Percentiles rank a stretch among this genome's conserved stretches.
Conservation (phyloP, 2,329 filamentous ascomycete genomes). For the Fusarium illudens region DNA sequence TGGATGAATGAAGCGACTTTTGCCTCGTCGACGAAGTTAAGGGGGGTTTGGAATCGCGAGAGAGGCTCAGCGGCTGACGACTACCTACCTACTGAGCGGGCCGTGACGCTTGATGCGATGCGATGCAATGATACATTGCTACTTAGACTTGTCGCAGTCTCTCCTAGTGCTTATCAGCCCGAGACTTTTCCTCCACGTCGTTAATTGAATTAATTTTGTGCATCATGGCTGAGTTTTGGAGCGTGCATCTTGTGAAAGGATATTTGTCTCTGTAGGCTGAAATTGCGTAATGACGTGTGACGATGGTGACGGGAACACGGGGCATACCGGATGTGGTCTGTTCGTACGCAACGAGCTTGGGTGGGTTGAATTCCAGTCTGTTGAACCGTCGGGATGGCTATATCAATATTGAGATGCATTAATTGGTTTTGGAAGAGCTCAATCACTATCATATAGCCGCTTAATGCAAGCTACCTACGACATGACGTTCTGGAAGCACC, state of each 20-base stretch:
- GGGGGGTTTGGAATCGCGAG: neutral
- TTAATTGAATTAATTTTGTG: neutral
- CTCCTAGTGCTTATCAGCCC: neutral
- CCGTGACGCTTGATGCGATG: neutral
- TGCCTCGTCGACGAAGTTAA: neutral
- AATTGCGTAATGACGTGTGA: neutral
- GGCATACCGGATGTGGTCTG: neutral
- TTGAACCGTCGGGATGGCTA: neutral
- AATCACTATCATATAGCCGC: neutral
- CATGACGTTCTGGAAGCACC: constrained; percentile 16
- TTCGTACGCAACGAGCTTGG: neutral
- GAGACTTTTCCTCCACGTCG: neutral
- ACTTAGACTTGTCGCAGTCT: neutral
- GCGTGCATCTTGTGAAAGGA: neutral
- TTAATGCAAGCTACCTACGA: neutral
- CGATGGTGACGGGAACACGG: neutral
- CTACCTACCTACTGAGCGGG: neutral
- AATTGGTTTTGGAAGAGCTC: neutral
- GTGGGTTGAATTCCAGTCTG: neutral
- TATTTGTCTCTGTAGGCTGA: neutral
- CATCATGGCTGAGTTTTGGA: neutral
- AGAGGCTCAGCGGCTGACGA: neutral
- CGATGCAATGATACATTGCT: neutral
- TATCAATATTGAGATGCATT: neutral
- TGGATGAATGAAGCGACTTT: constrained; percentile 1